Conservation (phyloP, 2,329 filamentous ascomycete species). For the Ophiocordyceps camponoti-saundersi region DNA sequence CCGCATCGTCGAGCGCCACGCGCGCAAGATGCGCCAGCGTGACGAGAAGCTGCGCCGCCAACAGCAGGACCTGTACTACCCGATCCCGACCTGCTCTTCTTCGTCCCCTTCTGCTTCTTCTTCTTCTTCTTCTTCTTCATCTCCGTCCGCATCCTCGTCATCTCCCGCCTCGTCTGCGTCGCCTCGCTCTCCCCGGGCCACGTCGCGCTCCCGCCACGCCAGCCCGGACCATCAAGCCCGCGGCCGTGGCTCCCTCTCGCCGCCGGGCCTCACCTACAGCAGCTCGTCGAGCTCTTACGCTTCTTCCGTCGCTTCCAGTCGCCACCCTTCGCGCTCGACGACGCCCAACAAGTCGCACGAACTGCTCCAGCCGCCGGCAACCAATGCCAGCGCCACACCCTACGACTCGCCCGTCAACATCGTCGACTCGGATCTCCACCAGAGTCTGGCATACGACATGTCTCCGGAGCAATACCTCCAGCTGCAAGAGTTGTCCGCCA, state of each 20-base stretch:
- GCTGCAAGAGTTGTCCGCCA: constrained; percentile 26
- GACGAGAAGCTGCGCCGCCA: constrained; percentile 22
- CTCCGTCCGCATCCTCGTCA: constrained; percentile 25
- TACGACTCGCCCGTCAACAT: constrained; percentile 34
- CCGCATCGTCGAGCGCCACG: constrained; percentile 33
- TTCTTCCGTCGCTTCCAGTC: constrained; percentile 22
- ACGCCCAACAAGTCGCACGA: constrained; percentile 25
- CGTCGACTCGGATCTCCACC: constrained; percentile 13
- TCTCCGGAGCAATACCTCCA: constrained; percentile 32
- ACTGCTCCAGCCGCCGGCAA: constrained; percentile 10
- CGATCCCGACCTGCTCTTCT: constrained; percentile 28
- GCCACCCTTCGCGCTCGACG: constrained; percentile 27
- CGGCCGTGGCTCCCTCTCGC: constrained; percentile 21
- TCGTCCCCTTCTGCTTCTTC: constrained; percentile 26
- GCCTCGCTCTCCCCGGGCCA: constrained; percentile 11
- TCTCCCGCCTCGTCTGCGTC: constrained; percentile 22
- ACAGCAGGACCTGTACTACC: constrained; percentile 18
- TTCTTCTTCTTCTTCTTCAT: constrained; percentile 26
- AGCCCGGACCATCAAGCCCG: constrained; percentile 1
- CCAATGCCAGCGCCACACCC: constrained; percentile 14
- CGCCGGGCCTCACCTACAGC: constrained; percentile 31
- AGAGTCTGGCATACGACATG: constrained; percentile 38
- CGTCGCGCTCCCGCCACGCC: too few species aligned
- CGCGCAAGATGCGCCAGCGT: constrained; percentile 30
- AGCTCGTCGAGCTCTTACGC: constrained; percentile 32